Conservation (phyloP, 176 grass and related monocot species). For the Oryza coarctata region DNA sequence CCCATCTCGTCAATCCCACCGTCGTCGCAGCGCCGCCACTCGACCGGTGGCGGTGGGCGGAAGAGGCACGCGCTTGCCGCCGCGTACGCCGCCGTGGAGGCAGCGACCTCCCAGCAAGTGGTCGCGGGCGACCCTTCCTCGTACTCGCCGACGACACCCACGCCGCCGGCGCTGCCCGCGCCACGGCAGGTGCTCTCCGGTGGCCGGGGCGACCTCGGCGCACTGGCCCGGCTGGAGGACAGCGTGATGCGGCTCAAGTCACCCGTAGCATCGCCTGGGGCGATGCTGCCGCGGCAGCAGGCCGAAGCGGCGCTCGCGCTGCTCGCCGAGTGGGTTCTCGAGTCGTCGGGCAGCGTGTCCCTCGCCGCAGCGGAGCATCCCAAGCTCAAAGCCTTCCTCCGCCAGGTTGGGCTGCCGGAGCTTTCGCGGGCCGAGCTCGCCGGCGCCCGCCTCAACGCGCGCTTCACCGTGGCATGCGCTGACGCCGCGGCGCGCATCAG, state of each 20-base stretch:
- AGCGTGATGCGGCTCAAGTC: conserved; percentile 75
- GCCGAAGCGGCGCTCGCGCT: conserved; percentile 55
- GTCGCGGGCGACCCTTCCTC: conserved; percentile 7
- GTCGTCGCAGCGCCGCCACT: conserved; percentile 35
- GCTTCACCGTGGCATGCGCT: conserved; percentile 50
- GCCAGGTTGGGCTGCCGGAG: conserved; percentile 60
- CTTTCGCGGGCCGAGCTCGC: conserved; percentile 38
- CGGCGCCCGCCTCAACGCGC: conserved; percentile 47
- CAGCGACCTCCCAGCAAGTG: neutral
- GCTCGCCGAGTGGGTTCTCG: conserved; percentile 82
- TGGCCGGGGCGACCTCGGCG: conserved; percentile 53
- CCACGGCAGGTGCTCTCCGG: conserved; percentile 55
- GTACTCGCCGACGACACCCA: conserved; percentile 41
- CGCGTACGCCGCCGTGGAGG: conserved; percentile 20
- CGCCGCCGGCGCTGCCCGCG: conserved; percentile 30
- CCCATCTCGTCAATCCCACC: conserved; percentile 44
- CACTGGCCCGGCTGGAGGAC: conserved; percentile 66
- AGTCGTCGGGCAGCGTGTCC: conserved; percentile 58
- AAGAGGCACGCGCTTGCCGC: conserved; percentile 31
- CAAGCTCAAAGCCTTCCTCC: conserved; percentile 63
- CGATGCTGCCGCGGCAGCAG: conserved; percentile 50
- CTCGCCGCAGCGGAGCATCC: conserved; percentile 62
- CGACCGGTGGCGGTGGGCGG: conserved; percentile 18
- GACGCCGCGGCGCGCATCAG: conserved; percentile 59
- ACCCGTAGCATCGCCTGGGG: conserved; percentile 35